Percentiles rank a stretch among this genome's conserved stretches.
These are phyloP conservation scores for Leptodontidium sp. DNA, from an alignment of 2,329 filamentous ascomycete species.

Conservation along the genomic window DNA sequence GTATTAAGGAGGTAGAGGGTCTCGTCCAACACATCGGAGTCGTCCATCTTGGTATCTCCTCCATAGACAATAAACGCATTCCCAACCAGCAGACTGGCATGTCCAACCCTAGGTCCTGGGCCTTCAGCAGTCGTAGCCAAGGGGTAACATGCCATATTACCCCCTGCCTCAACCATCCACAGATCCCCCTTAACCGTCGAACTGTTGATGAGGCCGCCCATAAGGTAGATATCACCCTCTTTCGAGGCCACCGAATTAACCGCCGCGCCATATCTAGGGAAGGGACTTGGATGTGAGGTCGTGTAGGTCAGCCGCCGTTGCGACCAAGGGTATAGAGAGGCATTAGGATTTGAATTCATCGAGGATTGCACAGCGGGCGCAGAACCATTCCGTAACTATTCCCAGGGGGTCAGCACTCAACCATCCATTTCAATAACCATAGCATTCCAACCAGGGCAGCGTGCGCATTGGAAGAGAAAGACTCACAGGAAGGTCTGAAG, in stretches of 20 bases:
- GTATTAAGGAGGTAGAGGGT: slow-evolving; percentile 97
- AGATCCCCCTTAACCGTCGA: slow-evolving; percentile 96
- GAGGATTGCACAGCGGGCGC: slow-evolving; percentile 45
- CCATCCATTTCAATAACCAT: background rate
- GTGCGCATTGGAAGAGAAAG: background rate
- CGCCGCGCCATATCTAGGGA: slow-evolving; percentile 95
- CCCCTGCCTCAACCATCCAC: slow-evolving; percentile 95
- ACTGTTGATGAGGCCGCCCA: slow-evolving; percentile 95
- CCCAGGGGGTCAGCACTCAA: slow-evolving; percentile 24
- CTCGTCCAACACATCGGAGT: slow-evolving; percentile 89
- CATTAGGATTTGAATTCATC: slow-evolving; percentile 64
- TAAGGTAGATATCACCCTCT: slow-evolving; percentile 96
- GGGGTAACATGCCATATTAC: slow-evolving; percentile 88
- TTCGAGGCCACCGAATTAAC: slow-evolving; percentile 94
- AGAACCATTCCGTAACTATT: slow-evolving; percentile 62
- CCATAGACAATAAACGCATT: slow-evolving; percentile 99
- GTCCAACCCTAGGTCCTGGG: slow-evolving; percentile 92
- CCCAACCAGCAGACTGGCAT: slow-evolving; percentile 91
- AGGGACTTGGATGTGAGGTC: slow-evolving; percentile 82
- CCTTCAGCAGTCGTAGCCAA: slow-evolving; percentile 92
- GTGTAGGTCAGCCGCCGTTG: slow-evolving; percentile 88
- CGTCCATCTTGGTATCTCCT: slow-evolving; percentile 96
- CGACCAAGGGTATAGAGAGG: slow-evolving; percentile 94
- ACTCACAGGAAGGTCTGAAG: slow-evolving; percentile 52
- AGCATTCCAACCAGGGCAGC: background rate